Evolutionary conservation across 2,329 filamentous ascomycete species (phyloP).

Genomic region (Cryphonectria carpinicola): DNA sequence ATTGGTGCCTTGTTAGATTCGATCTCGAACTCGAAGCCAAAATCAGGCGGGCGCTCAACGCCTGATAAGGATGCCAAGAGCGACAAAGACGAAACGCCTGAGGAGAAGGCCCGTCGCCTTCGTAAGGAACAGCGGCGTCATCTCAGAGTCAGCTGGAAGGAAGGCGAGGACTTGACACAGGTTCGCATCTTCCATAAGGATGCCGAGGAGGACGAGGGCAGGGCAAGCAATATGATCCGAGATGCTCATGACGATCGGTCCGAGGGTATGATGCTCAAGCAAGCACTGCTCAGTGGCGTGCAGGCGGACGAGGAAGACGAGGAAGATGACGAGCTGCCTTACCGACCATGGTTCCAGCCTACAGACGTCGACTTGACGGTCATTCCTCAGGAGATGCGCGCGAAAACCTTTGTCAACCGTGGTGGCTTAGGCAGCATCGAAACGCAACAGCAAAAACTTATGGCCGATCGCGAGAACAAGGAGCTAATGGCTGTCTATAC

Average conservation of each 20-base stretch:
- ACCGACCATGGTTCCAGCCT: constrained; percentile 57
- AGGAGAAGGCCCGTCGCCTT: constrained; percentile 68
- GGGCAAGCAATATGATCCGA: constrained; percentile 68
- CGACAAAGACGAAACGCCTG: constrained; percentile 59
- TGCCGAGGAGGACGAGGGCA: constrained; percentile 69
- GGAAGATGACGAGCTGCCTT: constrained; percentile 53
- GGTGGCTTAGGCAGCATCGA: constrained; percentile 56
- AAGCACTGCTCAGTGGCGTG: constrained; percentile 45
- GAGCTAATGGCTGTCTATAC: constrained; percentile 67
- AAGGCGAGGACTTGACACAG: constrained; percentile 67
- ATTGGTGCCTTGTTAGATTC: constrained; percentile 58
- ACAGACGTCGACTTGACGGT: constrained; percentile 50
- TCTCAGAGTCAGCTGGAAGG: constrained; percentile 72
- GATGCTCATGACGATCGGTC: constrained; percentile 75
- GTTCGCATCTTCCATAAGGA: constrained; percentile 74
- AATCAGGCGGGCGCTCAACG: constrained; percentile 35
- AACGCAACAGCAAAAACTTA: constrained; percentile 60
- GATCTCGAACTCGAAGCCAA: constrained; percentile 48
- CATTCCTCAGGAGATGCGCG: constrained; percentile 50
- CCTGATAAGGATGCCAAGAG: constrained; percentile 29
- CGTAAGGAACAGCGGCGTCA: constrained; percentile 74
- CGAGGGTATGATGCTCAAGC: constrained; percentile 71
- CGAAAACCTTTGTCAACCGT: constrained; percentile 56
- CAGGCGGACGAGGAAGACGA: constrained; percentile 55
- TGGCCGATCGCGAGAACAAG: constrained; percentile 59